Evolutionary conservation across 306 rosid genomes (phyloP).

Genomic region (Gillenia trifoliata): DNA sequence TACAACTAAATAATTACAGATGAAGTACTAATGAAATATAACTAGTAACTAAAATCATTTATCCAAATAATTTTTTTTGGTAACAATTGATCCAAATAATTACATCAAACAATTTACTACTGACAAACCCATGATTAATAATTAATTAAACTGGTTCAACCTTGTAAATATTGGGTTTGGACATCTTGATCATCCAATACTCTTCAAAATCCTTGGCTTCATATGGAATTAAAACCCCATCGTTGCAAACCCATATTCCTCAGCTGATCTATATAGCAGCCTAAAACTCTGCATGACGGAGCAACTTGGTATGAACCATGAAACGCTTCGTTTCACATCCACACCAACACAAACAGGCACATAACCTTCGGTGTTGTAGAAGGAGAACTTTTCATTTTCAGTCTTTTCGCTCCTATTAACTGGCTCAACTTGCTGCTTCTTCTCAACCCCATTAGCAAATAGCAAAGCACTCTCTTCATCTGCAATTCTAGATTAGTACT

Average conservation of each 20-base stretch:
- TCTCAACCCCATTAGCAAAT: conserved; percentile 38
- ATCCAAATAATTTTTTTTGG: no score
- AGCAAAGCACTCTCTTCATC: not conserved
- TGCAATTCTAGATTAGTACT: no score
- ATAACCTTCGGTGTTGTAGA: conserved; percentile 23
- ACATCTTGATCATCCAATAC: conserved; percentile 28
- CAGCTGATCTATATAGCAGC: conserved; percentile 33
- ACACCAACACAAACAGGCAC: conserved; percentile 52
- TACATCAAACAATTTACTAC: not conserved
- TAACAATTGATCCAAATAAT: no score
- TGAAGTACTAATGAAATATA: no score
- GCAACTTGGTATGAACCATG: conserved; percentile 31
- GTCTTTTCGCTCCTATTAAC: no score
- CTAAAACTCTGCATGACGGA: conserved; percentile 41
- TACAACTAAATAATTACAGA: no score
- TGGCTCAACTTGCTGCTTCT: conserved; percentile 27
- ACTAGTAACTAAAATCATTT: no score
- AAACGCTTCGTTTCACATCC: conserved; percentile 23
- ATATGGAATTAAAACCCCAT: conserved; percentile 42
- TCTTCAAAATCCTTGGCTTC: conserved; percentile 41
- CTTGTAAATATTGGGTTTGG: conserved; percentile 27
- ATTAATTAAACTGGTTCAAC: not conserved
- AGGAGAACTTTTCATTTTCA: conserved; percentile 13
- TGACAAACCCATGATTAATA: no score
- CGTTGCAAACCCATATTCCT: conserved; percentile 42